Base-by-base conservation (phyloP, 2,329 filamentous ascomycete species). In the Colletotrichum sp. region DNA sequence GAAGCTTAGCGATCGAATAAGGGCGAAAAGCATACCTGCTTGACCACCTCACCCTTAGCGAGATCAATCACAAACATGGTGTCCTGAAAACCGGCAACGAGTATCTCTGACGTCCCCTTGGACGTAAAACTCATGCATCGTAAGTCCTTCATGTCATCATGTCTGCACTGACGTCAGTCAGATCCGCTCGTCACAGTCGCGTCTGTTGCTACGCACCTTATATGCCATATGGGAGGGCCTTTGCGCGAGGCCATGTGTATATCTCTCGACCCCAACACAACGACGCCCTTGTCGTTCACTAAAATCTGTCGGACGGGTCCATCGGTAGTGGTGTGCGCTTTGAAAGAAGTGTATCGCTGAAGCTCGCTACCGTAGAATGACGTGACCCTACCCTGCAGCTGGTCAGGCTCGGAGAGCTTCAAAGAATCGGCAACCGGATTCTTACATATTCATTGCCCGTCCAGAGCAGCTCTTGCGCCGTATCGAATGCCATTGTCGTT, bases 111-210 rank as follows among this genome's bases (percentile, higher is more conserved):
- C 31, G 94, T 94, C 11, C 93, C 93, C 80, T 95, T 95, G 33
- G 94, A 95, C 2, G 95, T 97, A 81, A 98, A 98, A 82, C 94
- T 96, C 95, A 98, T 98, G 83, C 97, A 98, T 78, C 92, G 91
- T 76, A 99, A 86, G 80, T 98, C 95, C 76, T 90, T 91, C 93
- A 98, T 98, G 70, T 93, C 93, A 33, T 91, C 87, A 79, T 92
- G 89, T 76, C 93, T 94, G 31, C 58, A 16, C 36, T 55, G 31
- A 29, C 34, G 24, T 31, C 38, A 54, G 63, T 71, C 24, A 63
- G 63, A 78, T 72, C 21, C 38, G 55, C 13, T 12, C 31, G n/a
- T 31, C 34, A 8, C 11, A 33, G 29, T 31, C 4, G 33, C 54
- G 54, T 13, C 38, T 8, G 16, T 69, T 76, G 24, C 66, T 55